Percentiles rank a stretch among this genome's conserved stretches.
Conservation (phyloP, 148 eudicot genomes). For the Vaccinium vitisidaea region DNA sequence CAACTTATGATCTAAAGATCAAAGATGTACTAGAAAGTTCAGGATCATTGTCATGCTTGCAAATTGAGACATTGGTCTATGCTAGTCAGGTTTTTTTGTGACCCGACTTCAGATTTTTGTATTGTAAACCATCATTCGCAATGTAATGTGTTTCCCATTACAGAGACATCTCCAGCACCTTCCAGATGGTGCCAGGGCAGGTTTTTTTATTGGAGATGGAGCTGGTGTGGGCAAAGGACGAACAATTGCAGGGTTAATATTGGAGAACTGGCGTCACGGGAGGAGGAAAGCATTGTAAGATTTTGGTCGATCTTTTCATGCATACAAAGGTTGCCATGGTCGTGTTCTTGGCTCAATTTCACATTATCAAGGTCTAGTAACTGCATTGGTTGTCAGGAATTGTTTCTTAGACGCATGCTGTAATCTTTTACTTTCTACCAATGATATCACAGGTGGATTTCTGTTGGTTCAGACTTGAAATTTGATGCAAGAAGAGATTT, state of each 20-base stretch:
- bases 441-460: constrained; percentile 68
- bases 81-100: constrained; percentile 77
- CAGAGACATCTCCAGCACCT: constrained; percentile 81
- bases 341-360: background rate
- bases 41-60: constrained; percentile 71
- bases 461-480: constrained; percentile 92
- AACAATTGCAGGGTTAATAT: constrained; percentile 94
- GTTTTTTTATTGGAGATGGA: constrained; percentile 97
- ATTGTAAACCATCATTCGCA: constrained; percentile 45
- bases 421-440: constrained; percentile 21
- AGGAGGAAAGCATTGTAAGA: constrained; percentile 93
- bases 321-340: background rate
- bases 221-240: constrained; percentile 99
- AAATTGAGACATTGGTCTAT: constrained; percentile 94
- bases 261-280: constrained; percentile 96
- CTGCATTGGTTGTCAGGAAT: constrained; percentile 8
- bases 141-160: constrained; percentile 19
- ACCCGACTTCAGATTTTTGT: constrained; percentile 1
- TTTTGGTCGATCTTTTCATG: constrained; percentile 15
- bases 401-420: background rate
- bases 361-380: background rate
- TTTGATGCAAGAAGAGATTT: constrained; percentile 85
- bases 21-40: constrained; percentile 63
- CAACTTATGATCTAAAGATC: constrained; percentile 66
- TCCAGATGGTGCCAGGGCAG: constrained; percentile 67